These are phyloP conservation scores for Torulaspora quercuum DNA, from an alignment of 805 yeast genomes.

Conservation along the genomic window DNA sequence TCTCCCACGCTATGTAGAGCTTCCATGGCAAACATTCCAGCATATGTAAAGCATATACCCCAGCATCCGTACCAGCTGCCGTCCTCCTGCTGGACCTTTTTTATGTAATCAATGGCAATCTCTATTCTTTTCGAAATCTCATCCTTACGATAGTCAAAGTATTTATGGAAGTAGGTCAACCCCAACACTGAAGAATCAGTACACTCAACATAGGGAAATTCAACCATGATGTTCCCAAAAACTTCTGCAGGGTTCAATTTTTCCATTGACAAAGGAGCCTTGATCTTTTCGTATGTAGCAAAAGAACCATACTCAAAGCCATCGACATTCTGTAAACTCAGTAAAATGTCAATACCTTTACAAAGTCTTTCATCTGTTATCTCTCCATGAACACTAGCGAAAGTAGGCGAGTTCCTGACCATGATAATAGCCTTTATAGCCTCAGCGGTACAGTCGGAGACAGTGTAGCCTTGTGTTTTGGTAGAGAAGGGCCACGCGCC, in stretches of 20 bases:
- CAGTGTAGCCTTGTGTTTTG: conserved; percentile 93
- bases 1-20: conserved; percentile 73
- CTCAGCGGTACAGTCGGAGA: conserved; percentile 95
- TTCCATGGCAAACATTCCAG: conserved; percentile 96
- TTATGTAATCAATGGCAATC: conserved; percentile 71
- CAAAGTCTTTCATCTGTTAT: conserved; percentile 54
- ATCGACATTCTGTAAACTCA: conserved; percentile 74
- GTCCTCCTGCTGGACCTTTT: conserved; percentile 62
- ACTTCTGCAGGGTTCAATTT: conserved; percentile 93
- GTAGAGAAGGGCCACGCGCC: conserved; percentile 98
- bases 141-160: conserved; percentile 58
- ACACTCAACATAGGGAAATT: conserved; percentile 97
- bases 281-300: conserved; percentile 83
- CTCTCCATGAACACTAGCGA: conserved; percentile 46
- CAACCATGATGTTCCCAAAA: conserved; percentile 97
- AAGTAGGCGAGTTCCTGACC: conserved; percentile 68
- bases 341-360: conserved; percentile 71
- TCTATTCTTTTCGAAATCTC: conserved; percentile 69
- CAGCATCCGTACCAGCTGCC: conserved; percentile 99
- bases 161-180: conserved; percentile 66
- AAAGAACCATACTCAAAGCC: conserved; percentile 84
- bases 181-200: conserved; percentile 95
- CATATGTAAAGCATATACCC: conserved; percentile 96
- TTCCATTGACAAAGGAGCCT: conserved; percentile 76
- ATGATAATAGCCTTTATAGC: conserved; percentile 88